Percentiles rank a stretch among this genome's conserved stretches.
These are phyloP conservation scores for Populus alba DNA, from an alignment of 345 rosid species.

Conservation along the genomic window DNA sequence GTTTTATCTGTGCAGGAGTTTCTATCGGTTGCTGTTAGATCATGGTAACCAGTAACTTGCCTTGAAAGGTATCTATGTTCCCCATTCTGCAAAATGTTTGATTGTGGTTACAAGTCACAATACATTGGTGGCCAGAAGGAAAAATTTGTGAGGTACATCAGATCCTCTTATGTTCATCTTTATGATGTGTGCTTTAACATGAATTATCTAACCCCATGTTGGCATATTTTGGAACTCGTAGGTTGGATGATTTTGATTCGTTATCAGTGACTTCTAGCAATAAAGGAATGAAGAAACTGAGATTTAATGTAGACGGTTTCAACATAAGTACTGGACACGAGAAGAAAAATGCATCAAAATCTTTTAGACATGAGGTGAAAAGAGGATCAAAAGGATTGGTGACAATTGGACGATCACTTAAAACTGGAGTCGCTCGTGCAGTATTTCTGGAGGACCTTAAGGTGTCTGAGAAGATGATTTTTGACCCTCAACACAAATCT, in stretches of 20 bases:
- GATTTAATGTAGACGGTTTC: conserved; percentile 41
- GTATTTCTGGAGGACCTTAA: conserved; percentile 77
- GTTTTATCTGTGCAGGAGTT: conserved; percentile 4
- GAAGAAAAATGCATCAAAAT: conserved; percentile 47
- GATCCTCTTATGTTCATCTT: not conserved
- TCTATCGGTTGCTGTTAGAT: not conserved
- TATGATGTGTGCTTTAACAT: not conserved
- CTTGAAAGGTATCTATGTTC: conserved; percentile 20
- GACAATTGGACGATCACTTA: conserved; percentile 53
- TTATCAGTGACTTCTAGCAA: conserved; percentile 41
- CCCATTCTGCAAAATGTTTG: conserved; percentile 48
- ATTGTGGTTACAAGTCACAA: conserved; percentile 67
- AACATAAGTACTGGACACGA: conserved; percentile 21
- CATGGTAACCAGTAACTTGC: not conserved
- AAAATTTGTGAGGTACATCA: conserved; percentile 68
- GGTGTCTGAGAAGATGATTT: conserved; percentile 60
- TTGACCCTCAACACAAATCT: conserved; percentile 83
- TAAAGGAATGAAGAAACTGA: conserved; percentile 37
- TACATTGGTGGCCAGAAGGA: conserved; percentile 70
- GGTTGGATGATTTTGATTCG: conserved; percentile 77
- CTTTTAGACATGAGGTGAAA: conserved; percentile 51
- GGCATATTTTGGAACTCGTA: conserved; percentile 19
- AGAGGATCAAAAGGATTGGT: conserved; percentile 58
- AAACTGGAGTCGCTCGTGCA: conserved; percentile 51
- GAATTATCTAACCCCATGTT: not conserved